Base-by-base conservation (phyloP, 2,329 filamentous ascomycete species). In the Paraphaeosphaeria minitans region DNA sequence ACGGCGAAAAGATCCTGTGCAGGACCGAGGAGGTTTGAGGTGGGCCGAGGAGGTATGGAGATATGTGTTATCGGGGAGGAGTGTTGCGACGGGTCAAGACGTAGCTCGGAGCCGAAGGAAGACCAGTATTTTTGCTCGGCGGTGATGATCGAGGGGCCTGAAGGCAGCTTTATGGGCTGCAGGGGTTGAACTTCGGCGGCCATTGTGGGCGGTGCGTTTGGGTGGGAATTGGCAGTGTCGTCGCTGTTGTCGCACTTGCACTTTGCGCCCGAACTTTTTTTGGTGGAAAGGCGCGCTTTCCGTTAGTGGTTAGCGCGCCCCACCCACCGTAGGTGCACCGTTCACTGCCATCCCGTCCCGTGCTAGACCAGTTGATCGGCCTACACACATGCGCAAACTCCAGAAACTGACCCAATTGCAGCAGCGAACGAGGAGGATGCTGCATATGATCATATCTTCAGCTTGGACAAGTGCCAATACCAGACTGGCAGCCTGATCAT, bases 41-140 rank as follows among this genome's bases (percentile, higher is more conserved):
- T 63, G 43, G 71, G 67, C 78, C 78, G 61, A 84, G 90, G 75
- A 22, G 76, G 76, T 55, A 89, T 89, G 51, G 91, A 93, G 76
- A 99, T 96, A 77, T 96, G 89, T 35, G 93, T 97, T 70, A 99
- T 87, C 47, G 92, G 90, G 75, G 91, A 93, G 74, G 92, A 91
- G 64, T 95, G 92, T 64, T 93, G 93, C 63, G 94, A 96, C 47
- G 95, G 91, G 66, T 76, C 74, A 62, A 98, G 88, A 61, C 94
- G 88, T 58, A 96, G 87, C 66, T 93, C 91, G 67, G 93, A 95
- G 80, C 92, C 93, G 83, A 99, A 99, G 13, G 90, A 89, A 74
- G 90, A 90, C 96, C 96, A 99, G 83, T 98, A 98, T 66, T 89
- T 86, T 80, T 98, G 93, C 81, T 99, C 95, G 33, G 93, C 89